phyloP scores from a whole-genome alignment of 75 land plant species.

The Cryptomeria japonica region DNA sequence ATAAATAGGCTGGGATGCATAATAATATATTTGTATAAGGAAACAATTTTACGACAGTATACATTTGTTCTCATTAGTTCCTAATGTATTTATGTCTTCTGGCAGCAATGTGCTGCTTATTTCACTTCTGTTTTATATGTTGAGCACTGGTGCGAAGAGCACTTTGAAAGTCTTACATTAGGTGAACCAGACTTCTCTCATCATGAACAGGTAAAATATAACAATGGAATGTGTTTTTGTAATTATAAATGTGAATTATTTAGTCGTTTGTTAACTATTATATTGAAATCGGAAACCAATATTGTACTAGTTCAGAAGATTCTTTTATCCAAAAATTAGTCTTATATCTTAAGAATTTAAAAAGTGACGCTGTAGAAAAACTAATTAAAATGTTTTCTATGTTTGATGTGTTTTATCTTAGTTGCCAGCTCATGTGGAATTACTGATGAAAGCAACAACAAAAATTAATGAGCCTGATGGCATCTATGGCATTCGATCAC shows the following conservation, averaged over 20 bases:
- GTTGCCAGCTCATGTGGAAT: slow-evolving; percentile 80
- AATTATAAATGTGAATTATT: neutral
- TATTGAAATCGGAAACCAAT: neutral
- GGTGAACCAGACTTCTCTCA: slow-evolving; percentile 86
- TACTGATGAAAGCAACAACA: slow-evolving; percentile 69
- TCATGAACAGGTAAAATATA: slow-evolving; percentile 58
- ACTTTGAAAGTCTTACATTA: slow-evolving; percentile 61
- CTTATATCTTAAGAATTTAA: neutral
- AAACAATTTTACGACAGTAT: neutral
- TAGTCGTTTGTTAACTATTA: neutral
- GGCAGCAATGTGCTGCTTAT: slow-evolving; percentile 85
- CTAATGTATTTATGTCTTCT: slow-evolving; percentile 3
- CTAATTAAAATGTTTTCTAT: neutral
- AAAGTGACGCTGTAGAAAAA: neutral
- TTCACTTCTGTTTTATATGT: slow-evolving; percentile 86
- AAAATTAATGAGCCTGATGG: slow-evolving; percentile 97
- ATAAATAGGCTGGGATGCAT: neutral
- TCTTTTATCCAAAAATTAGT: neutral
- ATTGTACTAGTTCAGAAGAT: neutral
- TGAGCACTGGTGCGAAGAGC: slow-evolving; percentile 98
- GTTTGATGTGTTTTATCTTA: slow-evolving; percentile 21
- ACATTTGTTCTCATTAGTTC: neutral
- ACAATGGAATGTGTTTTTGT: neutral
- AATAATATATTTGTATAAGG: neutral
- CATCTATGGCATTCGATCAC: slow-evolving; percentile 84